A percentile compares a stretch with the other conserved stretches of the same genome.
Conservation (phyloP, 2,329 filamentous ascomycete genomes). For the Blastomyces parvus region DNA sequence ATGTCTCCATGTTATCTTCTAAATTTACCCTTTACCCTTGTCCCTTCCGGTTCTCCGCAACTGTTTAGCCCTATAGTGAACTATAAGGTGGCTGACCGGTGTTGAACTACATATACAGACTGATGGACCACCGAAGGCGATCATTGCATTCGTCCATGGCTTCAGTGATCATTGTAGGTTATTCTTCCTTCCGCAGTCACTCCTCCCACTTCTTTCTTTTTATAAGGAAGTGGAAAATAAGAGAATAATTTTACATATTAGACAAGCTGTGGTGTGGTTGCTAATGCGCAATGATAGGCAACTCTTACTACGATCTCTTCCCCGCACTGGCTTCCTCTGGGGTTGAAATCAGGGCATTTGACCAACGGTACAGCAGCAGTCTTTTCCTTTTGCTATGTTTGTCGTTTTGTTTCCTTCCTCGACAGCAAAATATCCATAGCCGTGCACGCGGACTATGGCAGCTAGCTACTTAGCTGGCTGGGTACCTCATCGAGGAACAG, state of each 20-base stretch:
- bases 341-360: constrained; percentile 68
- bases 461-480: too few relatives aligned
- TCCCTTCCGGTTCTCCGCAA: neutral
- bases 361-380: constrained; percentile 51
- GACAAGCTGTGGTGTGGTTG: neutral
- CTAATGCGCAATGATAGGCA: constrained; percentile 37
- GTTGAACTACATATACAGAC: constrained; percentile 37
- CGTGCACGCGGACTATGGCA: neutral
- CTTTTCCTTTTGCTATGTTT: constrained; percentile 2
- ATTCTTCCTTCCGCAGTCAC: neutral
- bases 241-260: neutral
- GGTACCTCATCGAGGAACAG: neutral
- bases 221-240: neutral
- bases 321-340: constrained; percentile 57
- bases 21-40: neutral
- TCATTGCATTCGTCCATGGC: constrained; percentile 75
- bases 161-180: constrained; percentile 67
- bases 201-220: constrained; percentile 3
- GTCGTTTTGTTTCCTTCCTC: neutral
- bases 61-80: neutral
- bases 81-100: neutral
- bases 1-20: neutral
- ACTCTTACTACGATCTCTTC: constrained; percentile 68
- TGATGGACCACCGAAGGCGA: constrained; percentile 51
- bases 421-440: neutral